Conservation (phyloP, 495 filamentous ascomycete genomes). For the Haplographium delicatum region DNA sequence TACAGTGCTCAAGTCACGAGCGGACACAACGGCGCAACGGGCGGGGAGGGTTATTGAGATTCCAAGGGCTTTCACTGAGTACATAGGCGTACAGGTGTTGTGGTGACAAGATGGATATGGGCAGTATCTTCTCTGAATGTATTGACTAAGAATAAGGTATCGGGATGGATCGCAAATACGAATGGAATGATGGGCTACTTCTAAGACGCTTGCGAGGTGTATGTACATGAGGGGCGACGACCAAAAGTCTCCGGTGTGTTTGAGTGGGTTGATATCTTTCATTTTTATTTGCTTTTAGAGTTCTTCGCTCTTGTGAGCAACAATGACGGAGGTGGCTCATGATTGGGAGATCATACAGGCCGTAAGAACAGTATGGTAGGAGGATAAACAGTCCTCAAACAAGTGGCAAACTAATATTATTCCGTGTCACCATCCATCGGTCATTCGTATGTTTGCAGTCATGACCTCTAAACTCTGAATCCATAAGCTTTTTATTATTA, state of each 20-base stretch:
- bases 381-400: slow-evolving; percentile 23
- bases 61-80: not conserved
- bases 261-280: no score
- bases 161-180: slow-evolving; percentile 17
- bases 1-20: slow-evolving; percentile 60
- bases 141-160: slow-evolving; percentile 23
- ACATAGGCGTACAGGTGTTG: slow-evolving; percentile 11
- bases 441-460: no score
- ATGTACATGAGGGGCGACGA: slow-evolving; percentile 13
- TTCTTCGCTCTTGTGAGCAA: slow-evolving; percentile 21
- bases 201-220: slow-evolving; percentile 11
- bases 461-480: no score
- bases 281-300: slow-evolving; percentile 21
- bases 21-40: slow-evolving; percentile 66
- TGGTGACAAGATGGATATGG: slow-evolving; percentile 6
- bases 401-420: slow-evolving; percentile 15
- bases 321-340: slow-evolving; percentile 4
- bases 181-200: slow-evolving; percentile 14
- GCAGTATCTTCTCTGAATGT: slow-evolving; percentile 18
- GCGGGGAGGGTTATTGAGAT: slow-evolving; percentile 32
- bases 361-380: slow-evolving; percentile 16
- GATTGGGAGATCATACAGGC: slow-evolving; percentile 12
- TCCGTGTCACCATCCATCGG: no score
- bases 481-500: no score
- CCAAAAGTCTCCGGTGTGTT: slow-evolving; percentile 22